These are phyloP conservation scores for Nicotiana paniculata DNA, from an alignment of 257 asterid genomes.

Conservation along the genomic window DNA sequence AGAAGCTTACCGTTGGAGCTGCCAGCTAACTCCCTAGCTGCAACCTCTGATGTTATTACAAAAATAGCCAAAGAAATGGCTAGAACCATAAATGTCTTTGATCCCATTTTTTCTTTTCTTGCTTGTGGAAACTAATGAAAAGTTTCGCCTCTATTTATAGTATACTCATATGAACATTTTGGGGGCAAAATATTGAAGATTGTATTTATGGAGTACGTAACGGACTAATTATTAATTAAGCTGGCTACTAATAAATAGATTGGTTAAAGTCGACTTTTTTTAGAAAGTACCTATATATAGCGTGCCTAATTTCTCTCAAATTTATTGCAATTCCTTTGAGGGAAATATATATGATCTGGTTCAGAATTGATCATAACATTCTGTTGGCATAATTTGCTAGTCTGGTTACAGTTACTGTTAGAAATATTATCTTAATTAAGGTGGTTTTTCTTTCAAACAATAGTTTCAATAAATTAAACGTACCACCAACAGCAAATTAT, in stretches of 20 bases:
- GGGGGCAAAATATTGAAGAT: background rate
- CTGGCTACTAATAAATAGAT: background rate
- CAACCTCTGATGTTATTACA: conserved; percentile 11
- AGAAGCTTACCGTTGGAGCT: background rate
- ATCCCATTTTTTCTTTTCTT: conserved; percentile 7
- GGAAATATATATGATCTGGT: too few relatives aligned
- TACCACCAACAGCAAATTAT: background rate
- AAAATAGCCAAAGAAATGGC: conserved; percentile 5
- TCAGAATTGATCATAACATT: too few relatives aligned
- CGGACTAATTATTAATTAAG: background rate
- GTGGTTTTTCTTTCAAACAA: background rate
- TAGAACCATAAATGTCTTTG: background rate
- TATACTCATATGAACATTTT: background rate
- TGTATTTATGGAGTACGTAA: background rate
- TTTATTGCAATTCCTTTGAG: too few relatives aligned
- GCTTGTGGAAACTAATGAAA: background rate
- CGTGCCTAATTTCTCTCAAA: background rate
- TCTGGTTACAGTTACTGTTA: background rate
- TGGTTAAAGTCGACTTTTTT: background rate
- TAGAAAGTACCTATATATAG: background rate
- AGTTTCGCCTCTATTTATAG: too few relatives aligned
- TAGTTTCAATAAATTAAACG: background rate
- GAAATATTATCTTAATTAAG: background rate
- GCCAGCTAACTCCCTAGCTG: conserved; percentile 14
- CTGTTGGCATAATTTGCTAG: too few relatives aligned